Base-by-base conservation (phyloP, 2,329 filamentous ascomycete genomes). In the Aspergillus luchuensis region DNA sequence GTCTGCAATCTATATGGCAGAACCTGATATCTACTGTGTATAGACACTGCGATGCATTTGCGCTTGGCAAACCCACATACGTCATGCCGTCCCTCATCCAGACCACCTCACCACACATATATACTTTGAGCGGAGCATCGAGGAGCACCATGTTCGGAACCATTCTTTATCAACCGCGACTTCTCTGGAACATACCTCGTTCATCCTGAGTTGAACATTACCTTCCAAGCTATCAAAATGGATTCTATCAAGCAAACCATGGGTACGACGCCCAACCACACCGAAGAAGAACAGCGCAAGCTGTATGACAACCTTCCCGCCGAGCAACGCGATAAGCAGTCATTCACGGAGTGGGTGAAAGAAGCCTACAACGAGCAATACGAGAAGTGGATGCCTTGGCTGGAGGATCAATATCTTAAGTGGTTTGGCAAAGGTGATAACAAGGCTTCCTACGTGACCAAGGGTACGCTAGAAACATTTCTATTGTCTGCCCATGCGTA, bases 351-450 rank as follows among this genome's bases (percentile, higher is more conserved):
- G 59, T 81, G 79, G 79, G 70, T 76, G 21, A 74, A 74, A 57
- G 70, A 82, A 25, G 76, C 76, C 50, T 84, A 84, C 74, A 80
- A 83, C 67, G 69, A 78, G 41, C 78, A 84, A 67, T 84, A 85
- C 64, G 81, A 85, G 62, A 80, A 74, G 62, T 85, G 83, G 83
- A 78, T 84, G 72, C 83, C 83, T 0, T 85, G 83, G 83, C 77
- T 85, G 47, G 82, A 85, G 67, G 83, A 85, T 67, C 75, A 82
- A 67, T 85, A 84, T 63, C 71, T 85, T 38, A 77, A 75, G 61
- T 84, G 81, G 80, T 85, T 85, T 68, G 82, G 81, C 55, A 84
- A 82, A 43, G 71, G 70, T 2, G 82, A 85, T 61, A 85, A 85
- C 74, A 85, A 85, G 70, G 78, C 82, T 5, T 80, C 78, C 21